phyloP scores from a whole-genome alignment of 2,329 filamentous ascomycete species.

The Fusarium duplospermum region DNA sequence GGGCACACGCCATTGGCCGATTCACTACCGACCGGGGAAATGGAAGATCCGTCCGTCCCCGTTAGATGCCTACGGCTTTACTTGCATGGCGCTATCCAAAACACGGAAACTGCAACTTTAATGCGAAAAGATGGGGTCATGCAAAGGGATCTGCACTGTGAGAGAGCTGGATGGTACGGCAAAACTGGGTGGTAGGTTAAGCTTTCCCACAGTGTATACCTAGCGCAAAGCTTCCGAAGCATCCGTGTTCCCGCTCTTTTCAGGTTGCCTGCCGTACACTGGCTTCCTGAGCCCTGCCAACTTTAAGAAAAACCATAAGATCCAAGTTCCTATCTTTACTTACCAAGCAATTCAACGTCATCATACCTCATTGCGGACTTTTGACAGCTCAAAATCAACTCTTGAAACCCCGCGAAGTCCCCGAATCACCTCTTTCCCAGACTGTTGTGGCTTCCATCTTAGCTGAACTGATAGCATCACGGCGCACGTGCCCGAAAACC shows the following conservation, averaged over 20 bases:
- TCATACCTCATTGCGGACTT: not conserved
- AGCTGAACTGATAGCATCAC: not conserved
- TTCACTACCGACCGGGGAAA: not conserved
- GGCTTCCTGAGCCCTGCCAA: not conserved
- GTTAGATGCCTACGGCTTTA: not conserved
- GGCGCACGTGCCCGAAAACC: slow-evolving; percentile 7
- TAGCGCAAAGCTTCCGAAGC: slow-evolving; percentile 27
- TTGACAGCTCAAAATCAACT: not conserved
- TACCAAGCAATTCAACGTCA: not conserved
- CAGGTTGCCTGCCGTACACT: slow-evolving; percentile 2
- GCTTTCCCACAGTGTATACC: not conserved
- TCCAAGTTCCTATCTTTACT: not conserved
- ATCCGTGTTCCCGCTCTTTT: slow-evolving; percentile 20
- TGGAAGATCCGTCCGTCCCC: not conserved
- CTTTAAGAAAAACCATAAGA: not conserved
- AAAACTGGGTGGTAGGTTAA: not conserved
- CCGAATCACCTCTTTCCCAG: not conserved
- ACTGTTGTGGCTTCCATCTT: not conserved
- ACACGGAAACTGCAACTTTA: not conserved
- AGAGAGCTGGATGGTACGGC: not conserved
- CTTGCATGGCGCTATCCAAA: not conserved
- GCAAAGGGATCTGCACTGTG: not conserved
- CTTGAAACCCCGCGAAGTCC: not conserved
- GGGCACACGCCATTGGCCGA: not conserved
- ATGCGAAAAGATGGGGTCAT: not conserved